Conservation (phyloP, 495 filamentous ascomycete genomes). For the Haplographium delicatum region DNA sequence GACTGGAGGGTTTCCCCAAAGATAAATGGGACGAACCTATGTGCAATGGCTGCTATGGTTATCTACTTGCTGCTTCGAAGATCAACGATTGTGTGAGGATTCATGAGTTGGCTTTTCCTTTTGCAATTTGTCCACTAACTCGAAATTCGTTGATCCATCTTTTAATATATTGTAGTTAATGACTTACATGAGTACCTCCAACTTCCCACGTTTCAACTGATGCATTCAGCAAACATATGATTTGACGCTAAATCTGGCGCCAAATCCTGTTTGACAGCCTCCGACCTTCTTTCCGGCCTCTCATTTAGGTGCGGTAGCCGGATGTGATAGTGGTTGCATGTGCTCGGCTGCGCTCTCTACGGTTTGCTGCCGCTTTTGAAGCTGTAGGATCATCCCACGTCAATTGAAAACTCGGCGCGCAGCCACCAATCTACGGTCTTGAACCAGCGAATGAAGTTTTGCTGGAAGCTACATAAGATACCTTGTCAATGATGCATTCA, state of each 20-base stretch:
- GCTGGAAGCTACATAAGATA: neutral
- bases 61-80: constrained; percentile 19
- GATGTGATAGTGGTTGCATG: neutral
- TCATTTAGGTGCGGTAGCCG: neutral
- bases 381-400: neutral
- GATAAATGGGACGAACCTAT: constrained; percentile 22
- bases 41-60: constrained; percentile 23
- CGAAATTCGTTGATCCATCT: neutral
- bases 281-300: neutral
- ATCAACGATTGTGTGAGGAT: constrained; percentile 11
- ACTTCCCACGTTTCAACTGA: neutral
- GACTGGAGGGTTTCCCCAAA: constrained; percentile 21
- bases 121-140: neutral
- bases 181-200: neutral
- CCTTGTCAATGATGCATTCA: too few relatives aligned
- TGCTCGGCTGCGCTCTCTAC: neutral
- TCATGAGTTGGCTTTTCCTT: neutral
- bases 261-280: neutral
- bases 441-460: neutral
- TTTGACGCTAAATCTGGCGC: neutral
- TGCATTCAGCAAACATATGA: neutral
- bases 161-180: neutral
- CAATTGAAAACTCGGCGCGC: neutral
- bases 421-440: neutral
- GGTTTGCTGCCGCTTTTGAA: neutral